A percentile compares a stretch with the other conserved stretches of the same genome.
phyloP scores from a whole-genome alignment of 2,329 filamentous ascomycete species.

The Hypoxylon sp. region DNA sequence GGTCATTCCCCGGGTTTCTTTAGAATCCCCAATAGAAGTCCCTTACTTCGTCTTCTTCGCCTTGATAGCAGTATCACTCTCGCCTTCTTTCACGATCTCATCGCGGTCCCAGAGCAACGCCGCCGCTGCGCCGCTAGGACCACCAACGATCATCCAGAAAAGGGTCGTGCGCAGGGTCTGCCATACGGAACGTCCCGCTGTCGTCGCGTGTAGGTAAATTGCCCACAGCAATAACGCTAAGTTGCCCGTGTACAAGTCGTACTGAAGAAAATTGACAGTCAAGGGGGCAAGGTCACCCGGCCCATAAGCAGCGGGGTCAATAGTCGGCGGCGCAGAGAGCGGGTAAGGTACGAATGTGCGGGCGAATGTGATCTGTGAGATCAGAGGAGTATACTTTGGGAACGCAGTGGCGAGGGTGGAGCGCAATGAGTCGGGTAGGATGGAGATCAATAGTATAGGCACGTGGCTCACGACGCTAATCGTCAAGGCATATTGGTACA shows the following conservation, averaged over 20 bases:
- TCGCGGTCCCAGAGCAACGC: slow-evolving; percentile 52
- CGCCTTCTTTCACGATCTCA: slow-evolving; percentile 49
- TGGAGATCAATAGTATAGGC: slow-evolving; percentile 46
- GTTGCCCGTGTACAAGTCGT: slow-evolving; percentile 52
- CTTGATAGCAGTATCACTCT: slow-evolving; percentile 40
- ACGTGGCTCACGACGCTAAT: slow-evolving; percentile 48
- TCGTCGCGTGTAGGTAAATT: slow-evolving; percentile 49
- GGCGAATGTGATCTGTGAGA: slow-evolving; percentile 48
- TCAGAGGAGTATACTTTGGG: slow-evolving; percentile 40
- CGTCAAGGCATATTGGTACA: slow-evolving; percentile 52
- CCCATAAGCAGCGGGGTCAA: slow-evolving; percentile 39
- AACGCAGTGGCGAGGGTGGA: slow-evolving; percentile 43
- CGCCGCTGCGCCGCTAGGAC: slow-evolving; percentile 43
- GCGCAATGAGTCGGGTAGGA: slow-evolving; percentile 45
- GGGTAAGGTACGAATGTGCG: slow-evolving; percentile 49
- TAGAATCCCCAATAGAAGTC: neutral
- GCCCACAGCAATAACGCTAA: slow-evolving; percentile 51
- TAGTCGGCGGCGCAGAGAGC: slow-evolving; percentile 37
- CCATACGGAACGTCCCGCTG: slow-evolving; percentile 42
- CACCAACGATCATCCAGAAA: slow-evolving; percentile 51
- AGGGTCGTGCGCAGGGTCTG: slow-evolving; percentile 42
- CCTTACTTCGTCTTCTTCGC: slow-evolving; percentile 45
- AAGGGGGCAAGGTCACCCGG: slow-evolving; percentile 48
- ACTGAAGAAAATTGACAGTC: slow-evolving; percentile 51
- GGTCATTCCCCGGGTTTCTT: neutral